Conservation (phyloP, 192 early-diverging fungal species). For the Backusella psychrophila region DNA sequence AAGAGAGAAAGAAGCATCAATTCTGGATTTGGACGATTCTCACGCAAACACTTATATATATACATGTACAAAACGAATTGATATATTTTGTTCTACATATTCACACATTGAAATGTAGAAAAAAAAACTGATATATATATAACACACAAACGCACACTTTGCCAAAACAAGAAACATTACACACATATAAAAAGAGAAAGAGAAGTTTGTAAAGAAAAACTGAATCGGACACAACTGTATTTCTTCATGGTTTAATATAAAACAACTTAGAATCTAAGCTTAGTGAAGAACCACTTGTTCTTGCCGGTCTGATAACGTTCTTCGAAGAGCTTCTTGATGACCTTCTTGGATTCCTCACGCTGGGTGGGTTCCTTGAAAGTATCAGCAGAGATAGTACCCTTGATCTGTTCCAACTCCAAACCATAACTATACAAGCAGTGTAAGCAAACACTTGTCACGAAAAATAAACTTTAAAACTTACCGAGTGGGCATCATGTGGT, state of each 20-base stretch:
- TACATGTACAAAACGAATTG: background rate
- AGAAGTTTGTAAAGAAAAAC: background rate
- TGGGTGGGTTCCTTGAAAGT: constrained; percentile 95
- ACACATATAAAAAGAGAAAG: background rate
- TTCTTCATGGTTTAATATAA: background rate
- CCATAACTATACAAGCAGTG: constrained; percentile 61
- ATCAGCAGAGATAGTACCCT: constrained; percentile 82
- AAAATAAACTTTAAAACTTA: constrained; percentile 32
- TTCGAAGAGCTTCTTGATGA: constrained; percentile 95
- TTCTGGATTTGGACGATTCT: background rate
- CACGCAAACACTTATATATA: background rate
- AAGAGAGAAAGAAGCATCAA: background rate
- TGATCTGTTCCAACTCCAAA: constrained; percentile 93
- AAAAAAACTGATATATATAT: background rate
- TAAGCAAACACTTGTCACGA: background rate
- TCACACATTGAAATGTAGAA: background rate
- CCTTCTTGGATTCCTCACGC: constrained; percentile 86
- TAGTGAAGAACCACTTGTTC: constrained; percentile 99
- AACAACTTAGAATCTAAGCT: constrained; percentile 84
- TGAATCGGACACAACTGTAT: background rate
- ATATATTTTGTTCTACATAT: background rate
- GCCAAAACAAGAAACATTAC: background rate
- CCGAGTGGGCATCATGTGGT: constrained; percentile 99
- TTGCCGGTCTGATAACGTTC: constrained; percentile 98
- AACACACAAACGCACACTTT: no score